Percentiles rank a stretch among this genome's conserved stretches.
Conservation (phyloP, 2,329 filamentous ascomycete genomes). For the Paraconiothyrium sp. region DNA sequence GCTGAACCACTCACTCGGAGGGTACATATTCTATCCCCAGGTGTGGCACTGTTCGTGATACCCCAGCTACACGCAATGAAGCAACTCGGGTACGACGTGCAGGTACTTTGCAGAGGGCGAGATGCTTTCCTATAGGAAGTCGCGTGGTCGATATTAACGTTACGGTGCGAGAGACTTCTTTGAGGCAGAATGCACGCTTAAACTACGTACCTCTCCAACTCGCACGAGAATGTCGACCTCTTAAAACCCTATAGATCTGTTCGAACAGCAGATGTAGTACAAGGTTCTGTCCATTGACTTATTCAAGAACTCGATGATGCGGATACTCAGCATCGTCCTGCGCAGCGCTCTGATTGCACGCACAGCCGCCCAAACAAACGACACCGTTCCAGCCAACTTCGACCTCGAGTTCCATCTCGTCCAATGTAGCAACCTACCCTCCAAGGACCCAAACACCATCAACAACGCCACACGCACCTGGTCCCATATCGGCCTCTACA, state of each 20-base stretch:
- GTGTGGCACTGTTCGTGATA: neutral
- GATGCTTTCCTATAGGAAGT: neutral
- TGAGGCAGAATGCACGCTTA: slow-evolving; percentile 2
- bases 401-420: slow-evolving; percentile 14
- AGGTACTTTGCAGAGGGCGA: neutral
- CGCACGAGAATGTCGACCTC: neutral
- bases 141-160: slow-evolving; percentile 4
- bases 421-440: slow-evolving; percentile 10
- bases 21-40: no score
- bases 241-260: neutral
- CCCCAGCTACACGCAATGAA: neutral
- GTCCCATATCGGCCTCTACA: slow-evolving; percentile 8
- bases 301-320: neutral
- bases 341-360: neutral
- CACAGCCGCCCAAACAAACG: neutral
- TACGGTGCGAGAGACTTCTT: neutral
- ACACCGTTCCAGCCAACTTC: neutral
- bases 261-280: neutral
- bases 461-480: slow-evolving; percentile 7
- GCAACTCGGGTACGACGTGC: neutral
- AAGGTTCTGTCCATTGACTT: neutral
- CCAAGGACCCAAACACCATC: slow-evolving; percentile 4
- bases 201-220: neutral
- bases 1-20: no score
- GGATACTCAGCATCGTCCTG: neutral